Percentiles rank a stretch among this genome's conserved stretches.
phyloP scores from a whole-genome alignment of 495 filamentous ascomycete genomes.

The Trichoderma erinaceum region DNA sequence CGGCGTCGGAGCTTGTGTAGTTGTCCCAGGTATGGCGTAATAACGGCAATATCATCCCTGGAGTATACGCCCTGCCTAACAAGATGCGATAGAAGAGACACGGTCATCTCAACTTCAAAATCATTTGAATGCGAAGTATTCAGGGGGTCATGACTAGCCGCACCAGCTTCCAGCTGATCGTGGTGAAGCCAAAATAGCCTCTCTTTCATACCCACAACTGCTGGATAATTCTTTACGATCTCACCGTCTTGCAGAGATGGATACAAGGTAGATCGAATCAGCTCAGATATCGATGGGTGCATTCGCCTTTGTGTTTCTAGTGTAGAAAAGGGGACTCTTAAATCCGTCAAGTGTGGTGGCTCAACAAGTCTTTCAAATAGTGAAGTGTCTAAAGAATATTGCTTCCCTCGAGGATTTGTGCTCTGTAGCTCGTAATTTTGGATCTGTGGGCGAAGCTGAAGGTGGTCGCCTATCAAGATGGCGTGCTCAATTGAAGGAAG shows the following conservation, averaged over 20 bases:
- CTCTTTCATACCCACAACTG: conserved; percentile 57
- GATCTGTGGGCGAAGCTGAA: conserved; percentile 64
- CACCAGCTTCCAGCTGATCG: conserved; percentile 45
- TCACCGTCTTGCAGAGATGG: conserved; percentile 54
- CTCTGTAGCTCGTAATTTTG: conserved; percentile 56
- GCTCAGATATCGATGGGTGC: conserved; percentile 60
- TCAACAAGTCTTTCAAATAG: conserved; percentile 64
- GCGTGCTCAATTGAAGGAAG: conserved; percentile 64
- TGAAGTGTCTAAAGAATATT: conserved; percentile 58
- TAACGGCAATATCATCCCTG: conserved; percentile 63
- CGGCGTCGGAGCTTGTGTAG: conserved; percentile 52
- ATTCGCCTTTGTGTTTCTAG: conserved; percentile 70
- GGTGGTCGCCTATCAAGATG: conserved; percentile 74
- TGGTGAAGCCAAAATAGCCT: conserved; percentile 75
- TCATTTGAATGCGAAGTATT: conserved; percentile 60
- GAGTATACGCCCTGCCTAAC: conserved; percentile 61
- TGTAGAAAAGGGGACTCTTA: conserved; percentile 47
- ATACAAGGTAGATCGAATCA: conserved; percentile 62
- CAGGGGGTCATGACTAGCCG: conserved; percentile 33
- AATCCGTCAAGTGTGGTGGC: conserved; percentile 28
- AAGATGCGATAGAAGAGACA: conserved; percentile 63
- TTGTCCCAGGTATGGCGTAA: conserved; percentile 74
- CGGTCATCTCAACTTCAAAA: conserved; percentile 61
- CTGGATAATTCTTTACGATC: conserved; percentile 48
- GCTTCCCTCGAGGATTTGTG: conserved; percentile 49